These are phyloP conservation scores for Poronia punctata DNA, from an alignment of 495 filamentous ascomycete species.

Conservation along the genomic window DNA sequence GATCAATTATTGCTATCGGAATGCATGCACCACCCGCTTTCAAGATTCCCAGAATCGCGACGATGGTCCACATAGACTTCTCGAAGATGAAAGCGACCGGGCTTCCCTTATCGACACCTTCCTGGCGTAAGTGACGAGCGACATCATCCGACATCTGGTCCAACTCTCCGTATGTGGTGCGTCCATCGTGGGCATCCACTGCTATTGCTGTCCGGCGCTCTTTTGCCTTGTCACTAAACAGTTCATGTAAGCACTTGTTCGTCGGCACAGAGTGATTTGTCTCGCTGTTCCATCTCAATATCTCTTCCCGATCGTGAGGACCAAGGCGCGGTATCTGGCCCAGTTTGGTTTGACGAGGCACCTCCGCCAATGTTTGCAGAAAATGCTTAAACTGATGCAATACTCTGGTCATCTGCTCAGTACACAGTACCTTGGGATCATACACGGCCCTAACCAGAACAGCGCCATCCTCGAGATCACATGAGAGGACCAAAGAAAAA, in stretches of 20 bases:
- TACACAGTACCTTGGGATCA: slow-evolving; percentile 1
- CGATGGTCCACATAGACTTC: slow-evolving; percentile 40
- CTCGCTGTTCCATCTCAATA: slow-evolving; percentile 40
- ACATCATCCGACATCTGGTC: slow-evolving; percentile 39
- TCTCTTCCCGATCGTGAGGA: slow-evolving; percentile 29
- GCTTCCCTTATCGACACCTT: slow-evolving; percentile 22
- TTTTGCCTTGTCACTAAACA: background rate
- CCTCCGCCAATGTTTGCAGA: background rate
- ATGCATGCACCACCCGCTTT: slow-evolving; percentile 43
- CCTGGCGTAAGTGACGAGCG: slow-evolving; percentile 21
- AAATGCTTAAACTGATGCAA: slow-evolving; percentile 7
- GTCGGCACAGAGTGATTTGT: slow-evolving; percentile 25
- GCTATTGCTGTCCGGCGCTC: slow-evolving; percentile 9
- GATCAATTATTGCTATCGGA: slow-evolving; percentile 52
- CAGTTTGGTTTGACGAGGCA: slow-evolving; percentile 14
- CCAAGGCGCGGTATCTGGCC: slow-evolving; percentile 33
- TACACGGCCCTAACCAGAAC: background rate
- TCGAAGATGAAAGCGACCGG: slow-evolving; percentile 42
- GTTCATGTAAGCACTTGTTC: slow-evolving; percentile 16
- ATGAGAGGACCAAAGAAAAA: background rate
- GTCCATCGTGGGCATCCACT: slow-evolving; percentile 39
- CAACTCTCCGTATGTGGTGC: slow-evolving; percentile 44
- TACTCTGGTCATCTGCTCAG: background rate
- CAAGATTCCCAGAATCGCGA: slow-evolving; percentile 40
- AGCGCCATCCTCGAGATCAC: background rate